A percentile compares a stretch with the other conserved stretches of the same genome.
Evolutionary conservation across 2,329 filamentous ascomycete species (phyloP).

Genomic region (Neopestalotiopsis sp.): DNA sequence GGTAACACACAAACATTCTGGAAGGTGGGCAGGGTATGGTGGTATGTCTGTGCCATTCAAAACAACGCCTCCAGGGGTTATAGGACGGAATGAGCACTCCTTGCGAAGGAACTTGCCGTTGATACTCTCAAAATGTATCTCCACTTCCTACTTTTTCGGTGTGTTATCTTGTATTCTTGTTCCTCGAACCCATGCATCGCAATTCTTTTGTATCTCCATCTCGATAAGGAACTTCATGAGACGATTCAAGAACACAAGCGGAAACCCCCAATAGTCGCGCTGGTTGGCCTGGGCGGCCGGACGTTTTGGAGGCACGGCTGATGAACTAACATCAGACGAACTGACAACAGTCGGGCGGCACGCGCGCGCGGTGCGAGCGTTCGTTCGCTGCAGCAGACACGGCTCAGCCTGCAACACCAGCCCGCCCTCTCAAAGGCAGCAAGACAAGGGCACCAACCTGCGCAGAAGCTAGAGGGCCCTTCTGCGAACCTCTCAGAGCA

Average conservation of each 20-base stretch:
- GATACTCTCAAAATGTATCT: neutral
- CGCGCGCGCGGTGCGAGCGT: neutral
- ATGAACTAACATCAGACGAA: conserved; percentile 10
- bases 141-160: neutral
- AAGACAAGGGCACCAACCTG: neutral
- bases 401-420: too few species aligned
- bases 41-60: neutral
- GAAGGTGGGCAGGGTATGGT: neutral
- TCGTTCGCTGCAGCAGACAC: too few species aligned
- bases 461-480: neutral
- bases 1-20: conserved; percentile 9
- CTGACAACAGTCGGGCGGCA: neutral
- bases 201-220: neutral
- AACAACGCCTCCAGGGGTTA: neutral
- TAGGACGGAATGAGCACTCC: neutral
- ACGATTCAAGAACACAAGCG: neutral
- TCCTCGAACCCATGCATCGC: too few species aligned
- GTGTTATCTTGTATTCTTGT: neutral
- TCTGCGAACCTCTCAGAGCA: neutral
- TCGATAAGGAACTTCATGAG: neutral
- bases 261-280: neutral
- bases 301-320: conserved; percentile 14
- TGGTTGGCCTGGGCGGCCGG: neutral
- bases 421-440: too few species aligned
- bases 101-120: neutral